Conservation (phyloP, 768 basidiomycete species). For the Lactarius tabidus region DNA sequence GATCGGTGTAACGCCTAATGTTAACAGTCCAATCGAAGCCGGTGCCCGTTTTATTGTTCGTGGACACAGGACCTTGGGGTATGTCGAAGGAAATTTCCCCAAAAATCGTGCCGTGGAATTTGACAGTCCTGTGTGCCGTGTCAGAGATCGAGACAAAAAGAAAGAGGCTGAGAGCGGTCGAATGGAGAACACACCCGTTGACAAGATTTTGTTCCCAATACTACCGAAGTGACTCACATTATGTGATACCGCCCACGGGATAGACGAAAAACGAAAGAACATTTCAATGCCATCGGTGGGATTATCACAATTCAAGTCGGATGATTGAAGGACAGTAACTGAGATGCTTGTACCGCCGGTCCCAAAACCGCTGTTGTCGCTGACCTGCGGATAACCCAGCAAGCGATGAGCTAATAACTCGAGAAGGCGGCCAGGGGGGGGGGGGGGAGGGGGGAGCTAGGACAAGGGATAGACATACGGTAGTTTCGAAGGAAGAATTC, state of each 20-base stretch:
- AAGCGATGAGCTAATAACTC: not conserved
- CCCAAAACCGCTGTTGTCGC: constrained; percentile 58
- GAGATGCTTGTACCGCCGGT: constrained; percentile 71
- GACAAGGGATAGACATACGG: constrained; percentile 46
- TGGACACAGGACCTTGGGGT: no score
- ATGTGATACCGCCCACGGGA: constrained; percentile 61
- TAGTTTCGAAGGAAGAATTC: constrained; percentile 69
- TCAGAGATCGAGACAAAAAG: no score
- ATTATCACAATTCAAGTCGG: constrained; percentile 59
- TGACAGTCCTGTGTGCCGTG: no score
- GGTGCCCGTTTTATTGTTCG: constrained; percentile 39
- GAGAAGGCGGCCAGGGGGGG: no score
- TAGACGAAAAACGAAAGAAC: constrained; percentile 56
- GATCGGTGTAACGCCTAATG: no score
- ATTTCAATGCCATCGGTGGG: constrained; percentile 44
- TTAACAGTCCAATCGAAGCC: constrained; percentile 63
- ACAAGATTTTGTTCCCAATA: constrained; percentile 57
- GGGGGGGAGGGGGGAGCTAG: not conserved
- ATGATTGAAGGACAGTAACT: constrained; percentile 48
- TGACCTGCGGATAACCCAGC: constrained; percentile 40
- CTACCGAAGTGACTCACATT: constrained; percentile 58
- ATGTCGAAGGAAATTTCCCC: no score
- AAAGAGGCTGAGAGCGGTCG: no score
- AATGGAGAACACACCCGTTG: constrained; percentile 44
- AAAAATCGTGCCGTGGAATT: no score